Base-by-base conservation (phyloP, 768 basidiomycete genomes). In the Amyloporia xantha region DNA sequence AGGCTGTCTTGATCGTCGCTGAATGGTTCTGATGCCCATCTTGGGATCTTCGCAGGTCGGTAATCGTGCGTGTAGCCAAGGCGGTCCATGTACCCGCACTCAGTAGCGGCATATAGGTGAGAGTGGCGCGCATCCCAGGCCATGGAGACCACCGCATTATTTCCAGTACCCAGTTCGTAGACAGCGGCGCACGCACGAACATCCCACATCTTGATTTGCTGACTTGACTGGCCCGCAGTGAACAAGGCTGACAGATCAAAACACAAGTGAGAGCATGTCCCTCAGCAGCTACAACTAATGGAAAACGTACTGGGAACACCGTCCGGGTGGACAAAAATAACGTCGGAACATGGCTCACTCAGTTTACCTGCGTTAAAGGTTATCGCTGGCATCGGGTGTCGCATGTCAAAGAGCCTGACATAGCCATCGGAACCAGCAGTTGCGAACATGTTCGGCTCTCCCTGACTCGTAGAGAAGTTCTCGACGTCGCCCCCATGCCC, bases 81-180 rank as follows among this genome's bases (percentile, higher is more conserved):
- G 15, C 61, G 54, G 50, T 65, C 62, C 26, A 64, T 50, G 43
- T 67, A 58, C 4, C 21, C 19, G 55, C 68, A 69, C 38, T 54
- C 54, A 1, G 73, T 71, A 1, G 62, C 58, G 0, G 66, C 71
- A 47, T 64, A 71, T 4, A 73, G 59, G 3, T 60, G 47, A 20
- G 59, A 61, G 40, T 41, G 38, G n/a, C 17, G 3, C 21, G 28
- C n/a, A 26, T 51, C 68, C 71, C 70, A 73, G 1, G 58, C 59
- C 45, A 74, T 47, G 11, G 52, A 51, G 0, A 35, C 39, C 1
- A 74, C 72, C 4, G 42, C 20, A 48, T 71, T 76, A 50, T 75
- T 76, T 11, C 73, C 73, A 1, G 71, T 73, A 0, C 68, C 59
- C 17, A 75, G 61, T 38, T 74, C 71, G 52, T 73, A 74, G 1